Evolutionary conservation across 2,329 filamentous ascomycete genomes (phyloP).

Genomic region (Monosporascus sp.): DNA sequence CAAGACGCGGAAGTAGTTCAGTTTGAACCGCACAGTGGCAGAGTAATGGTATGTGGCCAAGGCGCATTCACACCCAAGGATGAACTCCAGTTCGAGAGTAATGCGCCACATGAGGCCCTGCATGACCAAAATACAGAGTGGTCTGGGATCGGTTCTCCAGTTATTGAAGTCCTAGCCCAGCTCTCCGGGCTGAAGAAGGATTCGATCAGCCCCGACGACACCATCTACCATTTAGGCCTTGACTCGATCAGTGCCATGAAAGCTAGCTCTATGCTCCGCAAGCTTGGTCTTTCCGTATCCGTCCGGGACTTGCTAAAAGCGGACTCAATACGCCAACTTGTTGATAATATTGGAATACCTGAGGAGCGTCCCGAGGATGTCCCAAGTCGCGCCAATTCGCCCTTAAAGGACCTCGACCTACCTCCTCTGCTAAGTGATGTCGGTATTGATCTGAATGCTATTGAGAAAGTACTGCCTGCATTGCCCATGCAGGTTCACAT

Average conservation of each 20-base stretch:
- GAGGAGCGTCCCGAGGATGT: not conserved
- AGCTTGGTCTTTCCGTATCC: slow-evolving; percentile 53
- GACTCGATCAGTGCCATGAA: slow-evolving; percentile 93
- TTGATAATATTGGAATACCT: slow-evolving; percentile 16
- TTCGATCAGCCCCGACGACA: slow-evolving; percentile 56
- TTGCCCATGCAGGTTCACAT: slow-evolving; percentile 77
- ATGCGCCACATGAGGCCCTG: not conserved
- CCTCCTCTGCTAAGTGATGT: slow-evolving; percentile 31
- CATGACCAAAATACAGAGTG: slow-evolving; percentile 20
- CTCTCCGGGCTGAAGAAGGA: slow-evolving; percentile 56
- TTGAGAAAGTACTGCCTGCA: slow-evolving; percentile 60
- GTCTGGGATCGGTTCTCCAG: slow-evolving; percentile 28
- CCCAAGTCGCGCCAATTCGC: slow-evolving; percentile 6
- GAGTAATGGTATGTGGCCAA: slow-evolving; percentile 63
- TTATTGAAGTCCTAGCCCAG: slow-evolving; percentile 45
- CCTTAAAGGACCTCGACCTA: slow-evolving; percentile 34
- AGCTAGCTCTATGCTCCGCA: slow-evolving; percentile 65
- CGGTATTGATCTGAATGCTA: slow-evolving; percentile 36
- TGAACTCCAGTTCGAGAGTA: not conserved
- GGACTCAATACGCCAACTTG: slow-evolving; percentile 61
- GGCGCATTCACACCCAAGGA: slow-evolving; percentile 31
- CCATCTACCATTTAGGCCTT: slow-evolving; percentile 77
- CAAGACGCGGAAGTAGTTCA: slow-evolving; percentile 47
- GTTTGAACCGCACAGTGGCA: slow-evolving; percentile 37
- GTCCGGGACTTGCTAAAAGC: slow-evolving; percentile 69